Conservation (phyloP, 2,329 filamentous ascomycete species). For the Sporothrix brunneoviolacea region DNA sequence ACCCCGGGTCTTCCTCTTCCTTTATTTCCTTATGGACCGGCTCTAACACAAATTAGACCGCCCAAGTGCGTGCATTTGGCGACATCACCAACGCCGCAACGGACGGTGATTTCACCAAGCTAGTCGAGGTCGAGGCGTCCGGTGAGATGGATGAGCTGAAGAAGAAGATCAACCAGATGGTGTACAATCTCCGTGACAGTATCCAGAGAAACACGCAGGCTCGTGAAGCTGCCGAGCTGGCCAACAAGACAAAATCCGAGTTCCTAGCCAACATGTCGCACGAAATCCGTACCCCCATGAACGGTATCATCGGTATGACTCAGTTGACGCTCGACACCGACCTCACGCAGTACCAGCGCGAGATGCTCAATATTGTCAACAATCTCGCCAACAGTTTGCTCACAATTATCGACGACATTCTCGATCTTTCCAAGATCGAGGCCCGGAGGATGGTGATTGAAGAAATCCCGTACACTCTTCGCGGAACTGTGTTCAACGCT, state of each 20-base stretch:
- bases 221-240: constrained; percentile 84
- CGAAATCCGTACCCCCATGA: constrained; percentile 95
- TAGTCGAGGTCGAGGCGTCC: constrained; percentile 93
- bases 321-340: constrained; percentile 93
- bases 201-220: constrained; percentile 96
- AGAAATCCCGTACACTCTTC: constrained; percentile 90
- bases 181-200: constrained; percentile 88
- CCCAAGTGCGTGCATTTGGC: constrained; percentile 94
- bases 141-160: constrained; percentile 99
- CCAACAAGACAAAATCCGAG: constrained; percentile 97
- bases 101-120: constrained; percentile 93
- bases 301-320: constrained; percentile 97
- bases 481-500: constrained; percentile 93
- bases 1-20: not conserved
- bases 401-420: constrained; percentile 87
- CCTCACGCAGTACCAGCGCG: constrained; percentile 87
- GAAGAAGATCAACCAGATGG: constrained; percentile 99
- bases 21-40: not conserved
- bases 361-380: constrained; percentile 98
- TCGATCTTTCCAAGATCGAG: constrained; percentile 76
- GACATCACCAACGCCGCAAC: constrained; percentile 98
- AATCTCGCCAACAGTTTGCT: constrained; percentile 91
- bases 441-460: constrained; percentile 98
- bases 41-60: constrained; percentile 59
- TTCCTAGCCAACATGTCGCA: constrained; percentile 99